These are phyloP conservation scores for Penicillium coprophilum DNA, from an alignment of 495 filamentous ascomycete genomes.

Conservation along the genomic window DNA sequence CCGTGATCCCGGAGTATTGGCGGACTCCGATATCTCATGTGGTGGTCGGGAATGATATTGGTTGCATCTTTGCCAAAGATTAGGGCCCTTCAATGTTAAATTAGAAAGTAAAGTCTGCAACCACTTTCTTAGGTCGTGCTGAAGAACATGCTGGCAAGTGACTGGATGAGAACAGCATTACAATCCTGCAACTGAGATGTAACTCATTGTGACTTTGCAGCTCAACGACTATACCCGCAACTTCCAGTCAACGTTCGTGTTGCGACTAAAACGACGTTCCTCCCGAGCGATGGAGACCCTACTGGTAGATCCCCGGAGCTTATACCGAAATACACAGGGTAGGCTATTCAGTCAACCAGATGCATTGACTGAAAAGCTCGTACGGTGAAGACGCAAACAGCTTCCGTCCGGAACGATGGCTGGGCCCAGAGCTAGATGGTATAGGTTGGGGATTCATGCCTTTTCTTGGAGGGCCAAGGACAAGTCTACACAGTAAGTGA, in stretches of 20 bases:
- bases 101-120: too few relatives aligned
- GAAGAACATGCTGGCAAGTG: too few relatives aligned
- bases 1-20: slow-evolving; percentile 3
- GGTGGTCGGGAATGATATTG: too few relatives aligned
- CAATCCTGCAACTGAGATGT: too few relatives aligned
- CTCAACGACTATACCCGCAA: background rate
- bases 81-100: too few relatives aligned
- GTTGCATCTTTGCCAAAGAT: too few relatives aligned
- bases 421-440: background rate
- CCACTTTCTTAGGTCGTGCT: too few relatives aligned
- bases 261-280: background rate
- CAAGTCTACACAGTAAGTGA: background rate
- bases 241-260: background rate
- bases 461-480: background rate
- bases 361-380: background rate
- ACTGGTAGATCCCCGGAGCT: background rate
- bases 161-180: too few relatives aligned
- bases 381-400: background rate
- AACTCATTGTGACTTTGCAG: background rate
- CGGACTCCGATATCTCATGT: too few relatives aligned
- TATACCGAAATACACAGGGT: background rate
- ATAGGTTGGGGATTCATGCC: slow-evolving; percentile 1
- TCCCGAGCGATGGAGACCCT: background rate
- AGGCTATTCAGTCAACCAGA: background rate
- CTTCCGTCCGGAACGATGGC: background rate